Percentiles rank a stretch among this genome's conserved stretches.
Conservation (phyloP, 306 rosid genomes). For the Carpinus viminea region DNA sequence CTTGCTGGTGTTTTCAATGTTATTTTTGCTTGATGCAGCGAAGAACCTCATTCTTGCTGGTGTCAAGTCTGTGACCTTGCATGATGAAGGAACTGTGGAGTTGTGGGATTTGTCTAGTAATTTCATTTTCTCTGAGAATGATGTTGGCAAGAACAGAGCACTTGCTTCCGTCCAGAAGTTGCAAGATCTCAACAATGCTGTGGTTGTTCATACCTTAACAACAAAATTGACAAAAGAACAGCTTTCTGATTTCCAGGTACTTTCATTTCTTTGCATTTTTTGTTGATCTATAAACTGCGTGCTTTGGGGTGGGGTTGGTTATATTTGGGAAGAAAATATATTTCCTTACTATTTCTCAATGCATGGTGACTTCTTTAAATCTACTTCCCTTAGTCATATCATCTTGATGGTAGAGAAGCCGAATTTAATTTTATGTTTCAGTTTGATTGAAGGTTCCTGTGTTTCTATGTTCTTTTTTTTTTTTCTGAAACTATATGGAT, state of each 20-base stretch:
- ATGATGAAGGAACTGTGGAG: conserved; percentile 77
- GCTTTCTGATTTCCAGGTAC: conserved; percentile 76
- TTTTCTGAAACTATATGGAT: neutral
- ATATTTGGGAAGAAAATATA: too few species aligned
- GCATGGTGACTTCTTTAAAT: neutral
- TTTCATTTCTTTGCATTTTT: neutral
- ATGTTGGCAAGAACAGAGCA: conserved; percentile 79
- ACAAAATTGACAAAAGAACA: conserved; percentile 55
- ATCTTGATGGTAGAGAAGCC: neutral
- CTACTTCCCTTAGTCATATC: neutral
- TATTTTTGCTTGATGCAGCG: conserved; percentile 55
- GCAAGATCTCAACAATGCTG: conserved; percentile 94
- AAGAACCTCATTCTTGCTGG: conserved; percentile 95
- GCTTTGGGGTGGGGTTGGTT: too few species aligned
- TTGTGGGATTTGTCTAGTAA: conserved; percentile 83
- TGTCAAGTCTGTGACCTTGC: conserved; percentile 86
- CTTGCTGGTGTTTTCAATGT: conserved; percentile 20
- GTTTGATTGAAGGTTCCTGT: neutral
- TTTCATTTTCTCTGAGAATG: conserved; percentile 66
- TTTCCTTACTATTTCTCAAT: too few species aligned
- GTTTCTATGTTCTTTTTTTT: neutral
- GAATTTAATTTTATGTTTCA: neutral
- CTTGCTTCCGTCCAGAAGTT: conserved; percentile 74
- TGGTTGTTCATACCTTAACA: conserved; percentile 59
- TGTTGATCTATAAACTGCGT: neutral